Evolutionary conservation across 1,284 basidiomycete genomes (phyloP).

Genomic region (Puccinia polysora): DNA sequence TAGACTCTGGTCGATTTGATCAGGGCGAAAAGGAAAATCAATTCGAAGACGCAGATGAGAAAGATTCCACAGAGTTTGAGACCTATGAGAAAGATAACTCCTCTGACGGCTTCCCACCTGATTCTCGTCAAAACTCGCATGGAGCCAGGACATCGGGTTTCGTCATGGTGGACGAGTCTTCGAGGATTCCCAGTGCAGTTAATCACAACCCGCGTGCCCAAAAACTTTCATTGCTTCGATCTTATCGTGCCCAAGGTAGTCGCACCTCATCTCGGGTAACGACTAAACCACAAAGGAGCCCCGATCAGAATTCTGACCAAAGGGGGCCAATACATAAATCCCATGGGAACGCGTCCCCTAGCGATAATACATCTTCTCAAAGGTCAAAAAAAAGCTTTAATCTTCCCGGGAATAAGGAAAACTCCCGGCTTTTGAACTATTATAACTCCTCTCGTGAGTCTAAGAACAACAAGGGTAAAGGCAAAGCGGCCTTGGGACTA

Average conservation of each 20-base stretch:
- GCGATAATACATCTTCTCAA: constrained; percentile 22
- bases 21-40: constrained; percentile 12
- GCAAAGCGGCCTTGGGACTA: constrained; percentile 24
- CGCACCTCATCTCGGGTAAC: constrained; percentile 9
- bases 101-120: not conserved
- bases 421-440: constrained; percentile 6
- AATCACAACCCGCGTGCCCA: constrained; percentile 16
- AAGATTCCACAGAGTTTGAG: constrained; percentile 7
- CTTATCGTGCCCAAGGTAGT: constrained; percentile 1
- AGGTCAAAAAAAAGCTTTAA: constrained; percentile 3
- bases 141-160: constrained; percentile 30
- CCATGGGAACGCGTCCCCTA: constrained; percentile 17
- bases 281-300: constrained; percentile 7
- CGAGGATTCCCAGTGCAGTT: constrained; percentile 26
- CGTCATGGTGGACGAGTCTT: constrained; percentile 36
- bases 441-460: not conserved
- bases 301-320: constrained; percentile 13
- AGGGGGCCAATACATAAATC: not conserved
- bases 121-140: constrained; percentile 14
- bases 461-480: constrained; percentile 33
- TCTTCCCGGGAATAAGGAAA: constrained; percentile 22
- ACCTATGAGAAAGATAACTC: constrained; percentile 34
- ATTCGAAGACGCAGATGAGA: constrained; percentile 43
- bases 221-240: constrained; percentile 28
- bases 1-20: constrained; percentile 14